Base-by-base conservation (phyloP, 2,329 filamentous ascomycete species). In the Penicillium verrucosum region DNA sequence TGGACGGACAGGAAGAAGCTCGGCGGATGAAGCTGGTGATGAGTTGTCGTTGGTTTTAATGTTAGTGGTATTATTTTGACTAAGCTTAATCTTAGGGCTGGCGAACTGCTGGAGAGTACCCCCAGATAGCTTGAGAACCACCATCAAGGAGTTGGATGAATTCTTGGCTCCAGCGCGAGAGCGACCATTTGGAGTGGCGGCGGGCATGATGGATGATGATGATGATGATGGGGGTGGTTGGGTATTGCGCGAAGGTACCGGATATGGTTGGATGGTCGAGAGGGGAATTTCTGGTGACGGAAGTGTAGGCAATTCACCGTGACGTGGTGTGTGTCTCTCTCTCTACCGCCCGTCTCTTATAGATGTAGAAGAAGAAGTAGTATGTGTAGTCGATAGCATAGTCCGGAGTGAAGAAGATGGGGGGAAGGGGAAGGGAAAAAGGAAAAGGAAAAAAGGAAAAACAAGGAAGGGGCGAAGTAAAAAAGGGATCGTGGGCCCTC, bases 111-210 rank as follows among this genome's bases (percentile, higher is more conserved):
- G 66, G n/a, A 79, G 65, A 6, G 71, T 34, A 9, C 68, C 63
- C 5, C 73, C 62, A 8, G 75, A 69, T 44, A 79, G 63, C 64
- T 73, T 76, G n/a, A 79, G 69, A 54, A 73, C 63, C 47, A 78
- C 58, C 32, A 69, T 46, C 42, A 68, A 55, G 37, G 57, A 51
- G 43, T 48, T 61, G 37, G 48, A 36, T 43, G 43, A 30, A 60
- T 60, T 60, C 60, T 72, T 72, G 40, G 68, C 61, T 62, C 63
- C 72, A 42, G 27, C 36, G 37, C 49, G 49, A 50, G 72, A 69
- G 68, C 73, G 74, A 68, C 72, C 70, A 68, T 70, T 73, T 62
- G 67, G 65, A 63, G 58, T 65, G 61, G 64, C 58, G 47, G 64
- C 59, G 41, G 64, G 61, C 64, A 66, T 62, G 59, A 55, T 63